These are phyloP conservation scores for Crepidotus variabilis DNA, from an alignment of 768 basidiomycete species.

Conservation along the genomic window DNA sequence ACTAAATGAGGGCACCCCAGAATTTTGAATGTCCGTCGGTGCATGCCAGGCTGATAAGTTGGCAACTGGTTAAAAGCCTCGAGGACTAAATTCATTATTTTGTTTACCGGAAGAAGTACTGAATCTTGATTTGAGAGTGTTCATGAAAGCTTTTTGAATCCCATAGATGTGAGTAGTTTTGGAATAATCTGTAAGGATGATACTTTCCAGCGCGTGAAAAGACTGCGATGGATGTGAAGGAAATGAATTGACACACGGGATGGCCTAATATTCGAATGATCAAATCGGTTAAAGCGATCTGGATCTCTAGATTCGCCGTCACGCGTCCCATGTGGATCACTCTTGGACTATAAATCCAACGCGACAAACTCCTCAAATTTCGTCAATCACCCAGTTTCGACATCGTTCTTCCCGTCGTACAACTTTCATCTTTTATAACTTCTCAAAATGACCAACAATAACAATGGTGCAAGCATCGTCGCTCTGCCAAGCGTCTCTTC, in stretches of 20 bases:
- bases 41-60: background rate
- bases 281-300: conserved; percentile 1
- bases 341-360: conserved; percentile 19
- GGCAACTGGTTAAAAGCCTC: background rate
- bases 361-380: conserved; percentile 20
- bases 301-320: conserved; percentile 23
- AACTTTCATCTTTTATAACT: conserved; percentile 15
- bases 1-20: background rate
- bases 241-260: background rate
- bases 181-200: background rate
- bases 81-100: conserved; percentile 2
- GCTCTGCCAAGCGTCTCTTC: conserved; percentile 72
- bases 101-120: background rate
- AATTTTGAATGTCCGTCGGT: conserved; percentile 7
- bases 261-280: background rate
- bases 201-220: background rate
- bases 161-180: background rate
- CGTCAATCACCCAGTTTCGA: conserved; percentile 15
- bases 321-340: conserved; percentile 34
- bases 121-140: background rate
- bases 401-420: conserved; percentile 11
- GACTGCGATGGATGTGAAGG: background rate
- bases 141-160: too few species aligned
- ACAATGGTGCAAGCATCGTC: conserved; percentile 44
- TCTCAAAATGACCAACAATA: conserved; percentile 16